A percentile compares a stretch with the other conserved stretches of the same genome.
Evolutionary conservation across 2,329 filamentous ascomycete genomes (phyloP).

Genomic region (Fusarium duplospermum): DNA sequence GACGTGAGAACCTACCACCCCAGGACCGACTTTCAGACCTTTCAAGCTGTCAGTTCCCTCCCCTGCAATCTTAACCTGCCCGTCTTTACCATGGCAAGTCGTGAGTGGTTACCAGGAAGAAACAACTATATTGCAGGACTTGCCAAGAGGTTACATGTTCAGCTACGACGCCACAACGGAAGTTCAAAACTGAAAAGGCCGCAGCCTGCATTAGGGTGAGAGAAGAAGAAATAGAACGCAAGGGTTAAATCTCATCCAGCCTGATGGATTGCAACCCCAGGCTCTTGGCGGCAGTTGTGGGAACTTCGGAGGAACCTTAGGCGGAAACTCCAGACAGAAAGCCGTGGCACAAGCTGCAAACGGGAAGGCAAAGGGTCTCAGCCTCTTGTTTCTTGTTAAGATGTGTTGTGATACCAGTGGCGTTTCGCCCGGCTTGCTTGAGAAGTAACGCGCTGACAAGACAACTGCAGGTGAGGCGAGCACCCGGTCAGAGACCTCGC

Average conservation of each 20-base stretch:
- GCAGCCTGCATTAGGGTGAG: neutral
- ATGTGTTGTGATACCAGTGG: neutral
- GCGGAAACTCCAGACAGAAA: neutral
- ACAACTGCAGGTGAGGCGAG: neutral
- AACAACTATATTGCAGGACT: neutral
- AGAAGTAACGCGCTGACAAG: neutral
- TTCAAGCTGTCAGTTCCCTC: neutral
- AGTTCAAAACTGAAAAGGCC: neutral
- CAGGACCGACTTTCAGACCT: neutral
- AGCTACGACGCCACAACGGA: neutral
- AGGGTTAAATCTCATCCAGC: neutral
- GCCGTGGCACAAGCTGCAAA: neutral
- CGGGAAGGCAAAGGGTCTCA: neutral
- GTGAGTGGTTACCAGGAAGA: neutral
- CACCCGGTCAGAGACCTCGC: neutral
- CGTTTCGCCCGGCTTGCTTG: neutral
- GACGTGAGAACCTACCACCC: neutral
- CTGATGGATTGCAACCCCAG: neutral
- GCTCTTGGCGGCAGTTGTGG: neutral
- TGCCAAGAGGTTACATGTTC: neutral
- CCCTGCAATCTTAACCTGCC: neutral
- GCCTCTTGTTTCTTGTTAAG: neutral
- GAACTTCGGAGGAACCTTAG: neutral
- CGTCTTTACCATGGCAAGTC: neutral
- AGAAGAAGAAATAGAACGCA: too few relatives aligned